Evolutionary conservation across 441 rosid species (phyloP).

Genomic region (Theobroma grandiflorum): DNA sequence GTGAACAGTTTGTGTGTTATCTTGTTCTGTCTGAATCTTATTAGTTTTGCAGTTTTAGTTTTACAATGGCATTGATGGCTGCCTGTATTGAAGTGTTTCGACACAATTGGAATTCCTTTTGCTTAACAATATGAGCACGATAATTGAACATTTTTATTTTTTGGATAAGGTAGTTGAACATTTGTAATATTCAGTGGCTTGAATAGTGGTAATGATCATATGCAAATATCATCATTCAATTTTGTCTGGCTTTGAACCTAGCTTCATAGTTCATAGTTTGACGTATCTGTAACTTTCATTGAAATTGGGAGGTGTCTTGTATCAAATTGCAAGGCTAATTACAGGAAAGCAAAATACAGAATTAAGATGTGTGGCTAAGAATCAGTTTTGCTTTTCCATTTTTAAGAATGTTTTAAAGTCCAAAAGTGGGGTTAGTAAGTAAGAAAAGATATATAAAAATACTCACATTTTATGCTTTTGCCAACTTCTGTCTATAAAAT

Average conservation of each 20-base stretch:
- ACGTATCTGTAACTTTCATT: background rate
- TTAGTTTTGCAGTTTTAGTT: constrained; percentile 3
- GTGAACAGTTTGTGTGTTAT: constrained; percentile 9
- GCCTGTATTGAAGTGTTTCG: background rate
- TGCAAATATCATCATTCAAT: background rate
- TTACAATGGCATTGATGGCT: background rate
- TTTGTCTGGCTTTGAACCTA: background rate
- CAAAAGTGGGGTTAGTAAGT: background rate
- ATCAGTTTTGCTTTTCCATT: background rate
- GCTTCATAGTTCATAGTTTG: background rate
- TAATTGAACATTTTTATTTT: no score
- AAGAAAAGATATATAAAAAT: background rate
- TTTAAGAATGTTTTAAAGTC: background rate
- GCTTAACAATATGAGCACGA: background rate
- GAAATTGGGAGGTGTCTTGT: background rate
- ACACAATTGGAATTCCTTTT: background rate
- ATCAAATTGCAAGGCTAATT: background rate
- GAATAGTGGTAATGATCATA: background rate
- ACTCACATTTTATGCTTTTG: background rate
- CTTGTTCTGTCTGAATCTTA: background rate
- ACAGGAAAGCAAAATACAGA: background rate
- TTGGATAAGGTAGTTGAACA: background rate
- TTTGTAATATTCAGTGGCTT: background rate
- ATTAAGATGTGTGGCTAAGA: background rate
- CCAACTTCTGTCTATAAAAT: background rate